Base-by-base conservation (phyloP, 2,329 filamentous ascomycete genomes). In the Paramyrothecium sp. region DNA sequence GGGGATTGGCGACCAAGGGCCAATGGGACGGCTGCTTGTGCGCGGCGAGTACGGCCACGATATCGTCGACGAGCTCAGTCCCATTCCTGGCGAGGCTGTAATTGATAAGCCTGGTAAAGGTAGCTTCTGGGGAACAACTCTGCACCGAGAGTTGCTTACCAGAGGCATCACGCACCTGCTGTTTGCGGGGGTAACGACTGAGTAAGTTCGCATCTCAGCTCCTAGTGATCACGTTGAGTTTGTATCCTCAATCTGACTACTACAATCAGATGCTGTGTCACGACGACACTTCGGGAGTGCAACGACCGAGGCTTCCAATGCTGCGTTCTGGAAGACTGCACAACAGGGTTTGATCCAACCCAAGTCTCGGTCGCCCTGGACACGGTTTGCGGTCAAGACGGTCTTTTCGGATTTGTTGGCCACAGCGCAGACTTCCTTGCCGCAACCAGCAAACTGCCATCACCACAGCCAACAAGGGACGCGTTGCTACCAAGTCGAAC, bases 61-160 rank as follows among this genome's bases (percentile, higher is more conserved):
- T 63, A 76, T 84, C 47, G 73, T 85, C 20, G 79, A 83, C 63
- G 81, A 83, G 61, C 70, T 85, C 47, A 72, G 71, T 51, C 81
- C 82, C 1, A 62, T 75, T 38, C 76, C 81, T 2, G 77, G 76
- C 16, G 83, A 86, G 66, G 69, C 78, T 1, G 75, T 86, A 3
- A 78, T 86, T 49, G 82, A 86, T 65, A 85, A 85, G 67, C 79
- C 81, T 2, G 82, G 82, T 10, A 86, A 85, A 65, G 83, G 83
- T 16, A 79, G 80, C 3, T 86, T 85, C 63, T 86, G 81, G 81
- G 78, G 80, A 34, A 87, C 84, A 1, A 71, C 71, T 23, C 70
- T 87, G 7, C 75, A 85, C 61, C 77, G 82, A 56, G 73, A 76
- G 21, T 69, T 87, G 51, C 75, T 83, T 58, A 79, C 81, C 22